Base-by-base conservation (phyloP, 73 alveolate genomes). In the Paramecium bursaria region DNA sequence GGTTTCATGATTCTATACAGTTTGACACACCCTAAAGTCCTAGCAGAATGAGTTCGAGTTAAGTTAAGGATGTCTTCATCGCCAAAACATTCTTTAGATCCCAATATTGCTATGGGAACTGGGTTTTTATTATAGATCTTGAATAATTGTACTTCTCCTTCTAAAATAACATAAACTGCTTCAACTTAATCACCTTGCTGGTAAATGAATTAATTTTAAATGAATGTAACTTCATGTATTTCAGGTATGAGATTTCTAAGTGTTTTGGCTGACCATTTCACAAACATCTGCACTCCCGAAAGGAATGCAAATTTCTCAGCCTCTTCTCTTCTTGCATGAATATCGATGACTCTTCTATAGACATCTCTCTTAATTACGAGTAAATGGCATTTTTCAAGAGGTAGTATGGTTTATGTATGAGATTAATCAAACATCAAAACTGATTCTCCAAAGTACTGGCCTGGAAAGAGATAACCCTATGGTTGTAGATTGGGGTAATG, bases 181-280 rank as follows among this genome's bases (percentile, higher is more conserved):
- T 67, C 82, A 5, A 67, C 61, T 3, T 13, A 44, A 35, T 67
- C 82, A 6, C 82, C 82, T 67, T 67, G 44, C n/a, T 67, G 30
- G 44, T 67, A 67, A 21, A 67, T 67, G 15, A 67, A 42, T 67
- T 31, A 42, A 67, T 67, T 67, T 15, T 42, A 47, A 3, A 67
- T 67, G 82, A 67, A 67, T 26, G 33, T 67, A 19, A 67, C 50
- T 42, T 67, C 82, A 5, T 29, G 19, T 4, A 67, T 67, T 25
- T 67, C 82, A 4, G 39, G 14, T 22, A 67, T n/a, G 15, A 67
- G 22, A 11, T 15, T 13, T 35, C 82, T 31, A 53, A 67, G 22
- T 14, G 82, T 67, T 47, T 67, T 67, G 22, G 82, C 82, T 7
- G 82, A 67, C 82, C 82, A 67, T 42, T 67, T 67, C 15, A 35